A percentile compares a stretch with the other conserved stretches of the same genome.
These are phyloP conservation scores for Urochloa ruziziensis DNA, from an alignment of 176 grass and related monocot genomes.

Conservation along the genomic window DNA sequence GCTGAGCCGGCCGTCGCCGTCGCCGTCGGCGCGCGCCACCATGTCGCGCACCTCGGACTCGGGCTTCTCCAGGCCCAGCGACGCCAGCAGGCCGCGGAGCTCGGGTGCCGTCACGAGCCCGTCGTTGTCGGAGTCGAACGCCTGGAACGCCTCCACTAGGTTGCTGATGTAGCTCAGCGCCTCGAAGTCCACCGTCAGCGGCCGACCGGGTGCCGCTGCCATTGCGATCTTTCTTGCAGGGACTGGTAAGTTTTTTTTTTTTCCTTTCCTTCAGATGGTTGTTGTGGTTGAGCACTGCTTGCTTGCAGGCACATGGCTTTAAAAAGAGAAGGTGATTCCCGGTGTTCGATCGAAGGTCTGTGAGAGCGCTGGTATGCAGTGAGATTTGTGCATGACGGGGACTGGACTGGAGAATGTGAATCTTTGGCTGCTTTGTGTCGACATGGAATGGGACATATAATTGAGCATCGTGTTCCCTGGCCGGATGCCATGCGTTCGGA, in stretches of 20 bases:
- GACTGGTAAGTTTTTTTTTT: neutral
- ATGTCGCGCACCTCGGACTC: conserved; percentile 61
- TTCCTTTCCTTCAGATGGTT: neutral
- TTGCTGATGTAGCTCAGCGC: conserved; percentile 76
- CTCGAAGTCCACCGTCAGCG: conserved; percentile 58
- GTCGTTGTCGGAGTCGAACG: conserved; percentile 76
- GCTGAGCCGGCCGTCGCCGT: conserved; percentile 62
- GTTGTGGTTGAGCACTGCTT: neutral
- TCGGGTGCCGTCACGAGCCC: conserved; percentile 62
- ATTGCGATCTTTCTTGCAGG: neutral
- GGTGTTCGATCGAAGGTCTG: neutral
- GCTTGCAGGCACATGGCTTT: neutral
- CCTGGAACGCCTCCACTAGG: conserved; percentile 79
- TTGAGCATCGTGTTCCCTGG: conserved; percentile 54
- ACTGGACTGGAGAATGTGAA: conserved; percentile 39
- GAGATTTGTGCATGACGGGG: neutral
- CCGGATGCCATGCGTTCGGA: neutral
- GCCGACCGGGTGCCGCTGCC: neutral
- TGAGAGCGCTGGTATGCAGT: neutral
- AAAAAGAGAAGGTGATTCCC: neutral
- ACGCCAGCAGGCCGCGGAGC: conserved; percentile 64
- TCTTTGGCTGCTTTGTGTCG: conserved; percentile 49
- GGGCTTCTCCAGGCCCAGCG: conserved; percentile 50
- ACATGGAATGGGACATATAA: conserved; percentile 56
- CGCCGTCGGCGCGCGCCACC: conserved; percentile 51